These are phyloP conservation scores for Vitis labrusca DNA, from an alignment of 164 flowering plant genomes.

Conservation along the genomic window DNA sequence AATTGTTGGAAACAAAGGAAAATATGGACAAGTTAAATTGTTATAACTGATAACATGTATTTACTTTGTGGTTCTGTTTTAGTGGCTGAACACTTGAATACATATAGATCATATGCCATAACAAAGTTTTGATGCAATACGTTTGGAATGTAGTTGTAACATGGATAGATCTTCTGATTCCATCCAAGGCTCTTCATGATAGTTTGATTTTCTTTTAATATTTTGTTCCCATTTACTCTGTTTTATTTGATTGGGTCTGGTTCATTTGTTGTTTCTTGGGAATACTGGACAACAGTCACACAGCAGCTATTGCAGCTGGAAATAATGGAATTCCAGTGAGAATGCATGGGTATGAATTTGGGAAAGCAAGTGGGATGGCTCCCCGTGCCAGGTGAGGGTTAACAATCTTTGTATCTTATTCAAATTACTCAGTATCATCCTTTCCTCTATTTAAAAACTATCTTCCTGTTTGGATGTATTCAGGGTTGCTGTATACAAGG, in stretches of 20 bases:
- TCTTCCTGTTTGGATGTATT: constrained; percentile 3
- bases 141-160: no score
- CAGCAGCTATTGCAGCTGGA: constrained; percentile 99
- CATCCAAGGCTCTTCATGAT: background rate
- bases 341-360: constrained; percentile 90
- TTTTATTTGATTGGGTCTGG: background rate
- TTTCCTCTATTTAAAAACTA: background rate
- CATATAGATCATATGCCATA: no score
- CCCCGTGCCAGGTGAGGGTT: constrained; percentile 88
- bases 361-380: constrained; percentile 99
- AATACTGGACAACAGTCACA: constrained; percentile 57
- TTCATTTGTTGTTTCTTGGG: constrained; percentile 1
- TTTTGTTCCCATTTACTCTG: background rate
- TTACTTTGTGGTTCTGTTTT: no score
- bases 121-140: no score
- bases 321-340: constrained; percentile 94
- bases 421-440: background rate
- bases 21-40: no score
- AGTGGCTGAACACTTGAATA: no score
- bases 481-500: constrained; percentile 98
- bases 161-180: background rate
- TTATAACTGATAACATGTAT: no score
- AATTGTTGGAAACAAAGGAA: no score
- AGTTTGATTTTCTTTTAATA: background rate
- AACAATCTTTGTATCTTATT: background rate